These are phyloP conservation scores for Albugo laibachii DNA, from an alignment of 352 stramenopile genomes.

Conservation along the genomic window DNA sequence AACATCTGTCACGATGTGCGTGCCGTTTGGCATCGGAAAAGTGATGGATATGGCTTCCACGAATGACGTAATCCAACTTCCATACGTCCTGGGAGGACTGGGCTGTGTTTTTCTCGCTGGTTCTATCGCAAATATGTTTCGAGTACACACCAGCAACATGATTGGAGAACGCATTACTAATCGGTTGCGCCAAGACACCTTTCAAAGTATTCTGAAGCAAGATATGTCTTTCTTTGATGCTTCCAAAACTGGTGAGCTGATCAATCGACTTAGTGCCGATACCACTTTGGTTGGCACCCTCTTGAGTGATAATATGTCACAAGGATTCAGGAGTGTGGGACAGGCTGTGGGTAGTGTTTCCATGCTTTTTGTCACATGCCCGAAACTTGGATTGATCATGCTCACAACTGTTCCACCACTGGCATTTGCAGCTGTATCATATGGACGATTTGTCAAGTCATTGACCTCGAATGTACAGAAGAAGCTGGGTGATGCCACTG, in stretches of 20 bases:
- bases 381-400: slow-evolving; percentile 79
- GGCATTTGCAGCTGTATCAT: slow-evolving; percentile 69
- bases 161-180: slow-evolving; percentile 74
- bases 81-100: slow-evolving; percentile 28
- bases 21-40: slow-evolving; percentile 64
- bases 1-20: slow-evolving; percentile 49
- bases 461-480: slow-evolving; percentile 81
- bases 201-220: slow-evolving; percentile 63
- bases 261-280: slow-evolving; percentile 80
- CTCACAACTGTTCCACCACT: slow-evolving; percentile 82
- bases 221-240: slow-evolving; percentile 84
- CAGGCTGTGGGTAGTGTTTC: slow-evolving; percentile 70
- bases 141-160: slow-evolving; percentile 68
- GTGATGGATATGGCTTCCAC: slow-evolving; percentile 54
- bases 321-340: slow-evolving; percentile 52
- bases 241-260: slow-evolving; percentile 76
- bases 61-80: slow-evolving; percentile 18
- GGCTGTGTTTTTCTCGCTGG: slow-evolving; percentile 45
- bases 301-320: slow-evolving; percentile 78
- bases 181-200: slow-evolving; percentile 52
- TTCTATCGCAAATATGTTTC: slow-evolving; percentile 46
- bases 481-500: slow-evolving; percentile 76
- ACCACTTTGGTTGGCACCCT: slow-evolving; percentile 83
- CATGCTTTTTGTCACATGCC: slow-evolving; percentile 85
- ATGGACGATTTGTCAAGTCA: slow-evolving; percentile 74